phyloP scores from a whole-genome alignment of 2,329 filamentous ascomycete species.

The Fusarium sambucinum region DNA sequence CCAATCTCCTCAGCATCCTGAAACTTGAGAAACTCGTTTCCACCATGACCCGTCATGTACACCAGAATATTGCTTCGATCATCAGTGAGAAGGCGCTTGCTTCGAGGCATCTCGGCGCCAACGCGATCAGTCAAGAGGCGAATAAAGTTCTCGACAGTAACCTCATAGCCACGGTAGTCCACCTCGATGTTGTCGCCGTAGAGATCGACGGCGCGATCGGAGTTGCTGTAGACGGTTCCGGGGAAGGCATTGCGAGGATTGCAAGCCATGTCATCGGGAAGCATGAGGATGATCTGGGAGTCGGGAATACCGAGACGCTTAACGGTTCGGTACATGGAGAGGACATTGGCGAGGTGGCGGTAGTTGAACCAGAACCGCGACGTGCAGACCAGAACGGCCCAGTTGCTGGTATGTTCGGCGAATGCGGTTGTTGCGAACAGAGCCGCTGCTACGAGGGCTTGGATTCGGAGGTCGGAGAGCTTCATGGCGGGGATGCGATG shows the following conservation, averaged over 20 bases:
- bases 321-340: slow-evolving; percentile 97
- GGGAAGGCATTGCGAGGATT: slow-evolving; percentile 98
- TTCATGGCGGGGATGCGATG: slow-evolving; percentile 60
- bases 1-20: slow-evolving; percentile 98
- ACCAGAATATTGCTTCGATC: slow-evolving; percentile 97
- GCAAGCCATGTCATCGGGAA: slow-evolving; percentile 99
- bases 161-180: slow-evolving; percentile 97
- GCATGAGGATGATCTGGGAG: slow-evolving; percentile 99
- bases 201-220: slow-evolving; percentile 92
- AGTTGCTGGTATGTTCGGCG: slow-evolving; percentile 94
- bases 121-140: slow-evolving; percentile 93
- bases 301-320: slow-evolving; percentile 98
- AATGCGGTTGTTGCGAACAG: slow-evolving; percentile 61
- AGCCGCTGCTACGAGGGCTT: slow-evolving; percentile 62
- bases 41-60: slow-evolving; percentile 99
- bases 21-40: slow-evolving; percentile 98
- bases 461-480: slow-evolving; percentile 59
- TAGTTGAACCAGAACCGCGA: slow-evolving; percentile 99
- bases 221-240: slow-evolving; percentile 98
- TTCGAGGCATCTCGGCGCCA: slow-evolving; percentile 92
- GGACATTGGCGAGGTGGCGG: slow-evolving; percentile 95
- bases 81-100: slow-evolving; percentile 93
- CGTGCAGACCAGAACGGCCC: slow-evolving; percentile 98
- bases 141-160: slow-evolving; percentile 99
- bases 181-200: slow-evolving; percentile 99